Conservation (phyloP, 306 rosid genomes). For the Geum urbanum region DNA sequence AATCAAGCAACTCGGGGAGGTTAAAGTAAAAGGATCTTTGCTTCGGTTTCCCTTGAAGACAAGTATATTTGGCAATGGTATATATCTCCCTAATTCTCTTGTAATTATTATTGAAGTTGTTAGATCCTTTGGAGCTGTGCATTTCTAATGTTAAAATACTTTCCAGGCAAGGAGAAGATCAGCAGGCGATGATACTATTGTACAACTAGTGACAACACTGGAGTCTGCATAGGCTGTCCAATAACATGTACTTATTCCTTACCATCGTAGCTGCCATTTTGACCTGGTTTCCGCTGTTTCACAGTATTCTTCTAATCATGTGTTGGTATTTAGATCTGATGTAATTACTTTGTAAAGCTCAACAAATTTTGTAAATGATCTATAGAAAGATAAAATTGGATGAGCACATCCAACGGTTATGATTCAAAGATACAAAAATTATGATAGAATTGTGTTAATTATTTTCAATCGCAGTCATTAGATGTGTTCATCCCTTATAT, state of each 20-base stretch:
- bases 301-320: not conserved
- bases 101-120: not conserved
- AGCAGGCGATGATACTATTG: slow-evolving; percentile 44
- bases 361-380: slow-evolving; percentile 17
- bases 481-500: no score
- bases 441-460: no score
- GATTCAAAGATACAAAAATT: no score
- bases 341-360: slow-evolving; percentile 12
- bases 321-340: slow-evolving; percentile 17
- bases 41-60: slow-evolving; percentile 73
- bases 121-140: not conserved
- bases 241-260: not conserved
- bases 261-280: slow-evolving; percentile 19
- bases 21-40: slow-evolving; percentile 73
- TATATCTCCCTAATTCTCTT: not conserved
- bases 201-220: slow-evolving; percentile 35
- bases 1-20: slow-evolving; percentile 57
- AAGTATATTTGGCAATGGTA: slow-evolving; percentile 57
- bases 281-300: slow-evolving; percentile 24
- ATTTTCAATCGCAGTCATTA: no score
- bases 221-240: not conserved
- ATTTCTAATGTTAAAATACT: not conserved
- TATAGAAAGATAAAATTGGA: no score
- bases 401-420: no score
- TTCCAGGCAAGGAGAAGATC: slow-evolving; percentile 65